A percentile compares a stretch with the other conserved stretches of the same genome.
Evolutionary conservation across 2,329 filamentous ascomycete genomes (phyloP).

Genomic region (Aspergillus sp.): DNA sequence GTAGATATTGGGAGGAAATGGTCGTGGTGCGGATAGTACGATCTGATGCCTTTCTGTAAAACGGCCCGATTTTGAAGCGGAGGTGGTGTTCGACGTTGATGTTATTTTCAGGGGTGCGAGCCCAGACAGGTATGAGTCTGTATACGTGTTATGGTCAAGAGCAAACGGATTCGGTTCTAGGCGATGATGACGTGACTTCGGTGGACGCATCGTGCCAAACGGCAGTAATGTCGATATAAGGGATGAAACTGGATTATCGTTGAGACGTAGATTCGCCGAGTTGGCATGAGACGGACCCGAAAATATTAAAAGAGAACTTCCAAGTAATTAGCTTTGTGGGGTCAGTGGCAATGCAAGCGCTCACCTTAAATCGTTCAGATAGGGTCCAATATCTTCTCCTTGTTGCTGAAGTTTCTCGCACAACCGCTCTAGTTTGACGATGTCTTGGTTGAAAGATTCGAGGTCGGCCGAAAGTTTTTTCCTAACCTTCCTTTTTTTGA

Average conservation of each 20-base stretch:
- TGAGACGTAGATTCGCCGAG: conserved; percentile 20
- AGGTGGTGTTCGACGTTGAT: conserved; percentile 27
- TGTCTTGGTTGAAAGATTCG: conserved; percentile 57
- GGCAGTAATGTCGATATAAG: conserved; percentile 43
- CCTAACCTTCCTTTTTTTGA: conserved; percentile 52
- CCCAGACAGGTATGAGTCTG: conserved; percentile 67
- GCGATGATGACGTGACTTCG: conserved; percentile 33
- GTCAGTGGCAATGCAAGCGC: conserved; percentile 10
- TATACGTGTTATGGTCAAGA: conserved; percentile 53
- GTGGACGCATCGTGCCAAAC: conserved; percentile 33
- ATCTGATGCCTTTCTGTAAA: conserved; percentile 37
- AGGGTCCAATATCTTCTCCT: conserved; percentile 28
- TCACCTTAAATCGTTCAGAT: conserved; percentile 36
- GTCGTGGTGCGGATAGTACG: conserved; percentile 35
- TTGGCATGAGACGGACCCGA: conserved; percentile 27
- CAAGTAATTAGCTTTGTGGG: conserved; percentile 18
- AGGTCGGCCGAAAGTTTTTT: conserved; percentile 59
- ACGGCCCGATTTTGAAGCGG: conserved; percentile 17
- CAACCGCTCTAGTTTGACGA: conserved; percentile 58
- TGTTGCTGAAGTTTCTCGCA: conserved; percentile 54
- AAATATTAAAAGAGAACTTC: conserved; percentile 32
- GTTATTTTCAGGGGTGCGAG: conserved; percentile 67
- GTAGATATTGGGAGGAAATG: conserved; percentile 36
- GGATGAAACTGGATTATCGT: conserved; percentile 32
- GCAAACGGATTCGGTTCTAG: conserved; percentile 63